Conservation (phyloP, 768 basidiomycete species). For the Agrocybe chaxingu region DNA sequence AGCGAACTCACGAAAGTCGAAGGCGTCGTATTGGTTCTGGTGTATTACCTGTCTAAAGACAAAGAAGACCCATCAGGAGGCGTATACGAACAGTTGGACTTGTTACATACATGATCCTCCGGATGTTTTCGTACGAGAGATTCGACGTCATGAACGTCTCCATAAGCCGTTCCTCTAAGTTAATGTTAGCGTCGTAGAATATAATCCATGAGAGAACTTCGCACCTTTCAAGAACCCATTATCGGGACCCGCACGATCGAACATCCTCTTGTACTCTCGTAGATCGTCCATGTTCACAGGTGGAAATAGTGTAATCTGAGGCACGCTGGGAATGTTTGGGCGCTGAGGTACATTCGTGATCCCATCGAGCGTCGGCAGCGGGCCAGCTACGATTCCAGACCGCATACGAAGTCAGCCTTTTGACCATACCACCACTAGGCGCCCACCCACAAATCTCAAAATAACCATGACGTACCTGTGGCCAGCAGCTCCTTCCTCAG, state of each 20-base stretch:
- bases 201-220: constrained; percentile 2
- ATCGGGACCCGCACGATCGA: constrained; percentile 45
- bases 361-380: constrained; percentile 36
- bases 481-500: constrained; percentile 37
- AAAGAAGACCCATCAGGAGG: not conserved
- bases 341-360: constrained; percentile 16
- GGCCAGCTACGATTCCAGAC: constrained; percentile 43
- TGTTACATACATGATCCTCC: constrained; percentile 52
- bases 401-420: not conserved
- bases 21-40: constrained; percentile 50
- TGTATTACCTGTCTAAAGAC: constrained; percentile 57
- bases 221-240: constrained; percentile 55
- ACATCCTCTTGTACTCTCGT: constrained; percentile 52
- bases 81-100: not conserved
- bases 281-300: constrained; percentile 49
- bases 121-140: constrained; percentile 55
- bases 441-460: not conserved
- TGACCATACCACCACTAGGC: too few relatives aligned
- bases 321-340: not conserved
- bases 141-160: constrained; percentile 63
- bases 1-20: constrained; percentile 67
- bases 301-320: constrained; percentile 35
- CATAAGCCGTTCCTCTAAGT: constrained; percentile 53
- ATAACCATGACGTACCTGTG: constrained; percentile 37
- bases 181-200: not conserved